Conservation (phyloP, 345 rosid genomes). For the Turritis glabra region DNA sequence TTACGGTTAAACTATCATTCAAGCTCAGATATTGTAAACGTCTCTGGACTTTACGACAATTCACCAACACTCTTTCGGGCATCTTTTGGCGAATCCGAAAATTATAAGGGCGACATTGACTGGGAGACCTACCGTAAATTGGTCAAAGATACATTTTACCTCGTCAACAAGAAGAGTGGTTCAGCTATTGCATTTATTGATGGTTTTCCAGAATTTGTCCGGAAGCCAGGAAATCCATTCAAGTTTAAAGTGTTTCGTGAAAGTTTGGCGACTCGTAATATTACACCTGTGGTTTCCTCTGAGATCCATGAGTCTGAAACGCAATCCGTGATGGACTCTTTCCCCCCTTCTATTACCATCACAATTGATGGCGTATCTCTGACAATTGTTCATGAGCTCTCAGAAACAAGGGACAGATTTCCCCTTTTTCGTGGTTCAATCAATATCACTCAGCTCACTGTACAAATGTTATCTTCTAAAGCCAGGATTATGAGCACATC, state of each 20-base stretch:
- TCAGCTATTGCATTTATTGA: conserved; percentile 75
- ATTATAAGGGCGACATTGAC: conserved; percentile 52
- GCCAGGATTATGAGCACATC: conserved; percentile 62
- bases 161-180: conserved; percentile 80
- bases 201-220: conserved; percentile 80
- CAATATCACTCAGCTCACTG: conserved; percentile 46
- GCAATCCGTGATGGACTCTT: conserved; percentile 45
- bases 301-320: conserved; percentile 39
- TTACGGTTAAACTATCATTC: conserved; percentile 61
- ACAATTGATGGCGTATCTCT: conserved; percentile 54
- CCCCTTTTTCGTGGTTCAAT: conserved; percentile 69
- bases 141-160: conserved; percentile 64
- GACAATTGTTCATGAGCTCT: conserved; percentile 78
- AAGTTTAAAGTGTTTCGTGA: conserved; percentile 75
- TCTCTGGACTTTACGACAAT: conserved; percentile 59
- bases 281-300: conserved; percentile 35
- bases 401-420: conserved; percentile 61
- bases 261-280: conserved; percentile 36
- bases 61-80: conserved; percentile 67
- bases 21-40: conserved; percentile 70
- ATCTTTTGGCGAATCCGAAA: conserved; percentile 54
- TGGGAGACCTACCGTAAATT: conserved; percentile 67
- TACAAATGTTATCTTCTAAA: conserved; percentile 66
- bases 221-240: conserved; percentile 91
- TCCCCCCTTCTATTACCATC: conserved; percentile 57